Percentiles rank a stretch among this genome's conserved stretches.
Evolutionary conservation across 2,329 filamentous ascomycete genomes (phyloP).

Genomic region (Nemania abortiva): DNA sequence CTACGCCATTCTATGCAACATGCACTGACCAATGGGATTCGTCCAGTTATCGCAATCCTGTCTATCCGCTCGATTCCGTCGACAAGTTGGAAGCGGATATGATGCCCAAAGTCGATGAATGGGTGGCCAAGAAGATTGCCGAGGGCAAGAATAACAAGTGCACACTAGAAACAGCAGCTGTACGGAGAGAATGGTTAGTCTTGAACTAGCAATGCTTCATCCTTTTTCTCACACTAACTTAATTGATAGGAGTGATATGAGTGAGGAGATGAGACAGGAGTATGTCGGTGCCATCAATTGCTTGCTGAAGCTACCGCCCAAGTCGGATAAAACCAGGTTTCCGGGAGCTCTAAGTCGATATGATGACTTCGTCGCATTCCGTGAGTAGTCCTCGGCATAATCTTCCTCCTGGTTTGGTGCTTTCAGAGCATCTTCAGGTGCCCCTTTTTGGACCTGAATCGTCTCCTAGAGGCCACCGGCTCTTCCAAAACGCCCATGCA

Average conservation of each 20-base stretch:
- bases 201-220: neutral
- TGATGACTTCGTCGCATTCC: conserved; percentile 51
- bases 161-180: conserved; percentile 47
- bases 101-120: conserved; percentile 49
- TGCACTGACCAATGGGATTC: conserved; percentile 28
- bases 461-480: neutral
- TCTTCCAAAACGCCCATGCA: neutral
- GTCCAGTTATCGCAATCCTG: conserved; percentile 45
- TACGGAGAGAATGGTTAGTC: conserved; percentile 50
- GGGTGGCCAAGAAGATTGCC: conserved; percentile 43
- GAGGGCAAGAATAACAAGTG: conserved; percentile 46
- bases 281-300: conserved; percentile 49
- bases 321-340: conserved; percentile 42
- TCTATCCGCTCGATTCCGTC: conserved; percentile 49
- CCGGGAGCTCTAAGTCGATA: conserved; percentile 50
- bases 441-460: neutral
- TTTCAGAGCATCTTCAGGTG: neutral
- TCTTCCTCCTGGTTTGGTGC: neutral
- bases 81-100: conserved; percentile 49
- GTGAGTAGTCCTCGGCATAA: neutral
- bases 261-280: conserved; percentile 45
- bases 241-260: conserved; percentile 49
- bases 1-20: neutral
- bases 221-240: conserved; percentile 17
- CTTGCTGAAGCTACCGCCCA: conserved; percentile 48